These are phyloP conservation scores for Drechmeria coniospora DNA, from an alignment of 2,329 filamentous ascomycete species.

Conservation along the genomic window DNA sequence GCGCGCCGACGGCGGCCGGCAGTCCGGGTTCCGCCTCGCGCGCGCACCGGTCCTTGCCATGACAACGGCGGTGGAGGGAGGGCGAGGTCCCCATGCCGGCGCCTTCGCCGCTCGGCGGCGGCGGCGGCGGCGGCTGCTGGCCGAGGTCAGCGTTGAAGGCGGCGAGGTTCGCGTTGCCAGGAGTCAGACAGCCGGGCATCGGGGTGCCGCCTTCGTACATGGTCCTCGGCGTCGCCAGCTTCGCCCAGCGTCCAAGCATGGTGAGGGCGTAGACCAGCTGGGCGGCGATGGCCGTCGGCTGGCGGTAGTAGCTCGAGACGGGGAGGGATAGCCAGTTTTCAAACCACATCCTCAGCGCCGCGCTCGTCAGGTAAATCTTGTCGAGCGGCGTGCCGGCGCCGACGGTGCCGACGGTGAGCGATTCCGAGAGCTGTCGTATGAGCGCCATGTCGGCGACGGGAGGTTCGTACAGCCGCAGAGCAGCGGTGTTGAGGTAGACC, in stretches of 20 bases:
- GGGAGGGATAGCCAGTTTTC: constrained; percentile 31
- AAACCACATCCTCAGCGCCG: constrained; percentile 32
- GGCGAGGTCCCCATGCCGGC: neutral
- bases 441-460: constrained; percentile 24
- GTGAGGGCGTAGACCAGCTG: constrained; percentile 35
- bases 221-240: constrained; percentile 23
- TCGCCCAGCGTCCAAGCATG: constrained; percentile 35
- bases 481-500: constrained; percentile 23
- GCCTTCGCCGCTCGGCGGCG: neutral
- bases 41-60: constrained; percentile 6
- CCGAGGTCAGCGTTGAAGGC: constrained; percentile 11
- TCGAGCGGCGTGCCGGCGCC: constrained; percentile 29
- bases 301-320: constrained; percentile 23
- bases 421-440: constrained; percentile 26
- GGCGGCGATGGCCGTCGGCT: constrained; percentile 28
- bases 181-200: constrained; percentile 12
- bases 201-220: constrained; percentile 10
- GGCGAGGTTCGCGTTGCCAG: constrained; percentile 6
- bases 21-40: constrained; percentile 22
- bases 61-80: neutral
- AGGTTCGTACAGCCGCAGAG: constrained; percentile 31
- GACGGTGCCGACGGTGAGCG: constrained; percentile 21
- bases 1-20: constrained; percentile 21
- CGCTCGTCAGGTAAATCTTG: constrained; percentile 31
- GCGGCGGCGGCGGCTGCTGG: constrained; percentile 6